Conservation (phyloP, 2,329 filamentous ascomycete genomes). For the Annulohypoxylon truncatum region DNA sequence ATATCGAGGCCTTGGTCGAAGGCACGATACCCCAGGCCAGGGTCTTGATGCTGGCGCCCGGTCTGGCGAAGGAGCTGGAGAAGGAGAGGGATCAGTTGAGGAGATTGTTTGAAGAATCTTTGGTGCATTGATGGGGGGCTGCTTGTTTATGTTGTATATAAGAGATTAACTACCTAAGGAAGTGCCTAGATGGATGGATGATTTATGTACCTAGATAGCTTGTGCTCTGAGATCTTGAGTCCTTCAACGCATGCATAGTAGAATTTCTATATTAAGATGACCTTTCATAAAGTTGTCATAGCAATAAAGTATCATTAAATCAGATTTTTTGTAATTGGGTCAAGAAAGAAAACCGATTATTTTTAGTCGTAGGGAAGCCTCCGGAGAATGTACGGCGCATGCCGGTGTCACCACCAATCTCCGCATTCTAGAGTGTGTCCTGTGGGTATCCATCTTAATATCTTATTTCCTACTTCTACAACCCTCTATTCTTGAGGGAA, state of each 20-base stretch:
- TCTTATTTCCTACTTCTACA: neutral
- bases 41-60: conserved; percentile 92
- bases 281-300: neutral
- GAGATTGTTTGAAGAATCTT: conserved; percentile 72
- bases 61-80: conserved; percentile 75
- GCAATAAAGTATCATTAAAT: neutral
- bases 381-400: neutral
- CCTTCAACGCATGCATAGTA: neutral
- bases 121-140: conserved; percentile 53
- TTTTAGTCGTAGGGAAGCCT: neutral
- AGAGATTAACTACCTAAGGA: neutral
- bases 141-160: neutral
- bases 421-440: neutral
- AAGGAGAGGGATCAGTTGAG: conserved; percentile 78
- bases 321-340: no score
- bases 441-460: neutral
- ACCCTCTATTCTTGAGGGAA: neutral
- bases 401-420: neutral
- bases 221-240: neutral
- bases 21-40: conserved; percentile 93
- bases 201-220: neutral
- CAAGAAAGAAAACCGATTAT: neutral
- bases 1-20: conserved; percentile 88
- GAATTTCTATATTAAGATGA: neutral
- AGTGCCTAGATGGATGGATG: no score